phyloP scores from a whole-genome alignment of 192 early-diverging fungal genomes.

The Haplosporangium gracile region DNA sequence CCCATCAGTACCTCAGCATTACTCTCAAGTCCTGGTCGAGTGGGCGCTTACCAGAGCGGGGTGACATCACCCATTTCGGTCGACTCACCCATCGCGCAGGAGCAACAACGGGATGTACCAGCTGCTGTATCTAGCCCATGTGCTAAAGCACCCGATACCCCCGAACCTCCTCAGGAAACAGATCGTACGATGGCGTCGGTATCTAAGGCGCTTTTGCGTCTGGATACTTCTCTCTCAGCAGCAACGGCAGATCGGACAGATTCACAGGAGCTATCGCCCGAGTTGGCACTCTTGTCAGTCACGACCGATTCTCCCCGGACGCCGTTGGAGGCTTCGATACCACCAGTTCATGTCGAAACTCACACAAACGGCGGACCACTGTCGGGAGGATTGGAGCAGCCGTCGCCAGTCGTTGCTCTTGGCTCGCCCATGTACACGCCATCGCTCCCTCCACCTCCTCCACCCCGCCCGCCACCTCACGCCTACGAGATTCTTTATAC shows the following conservation, averaged over 20 bases:
- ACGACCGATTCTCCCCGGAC: not conserved
- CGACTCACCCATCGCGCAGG: not conserved
- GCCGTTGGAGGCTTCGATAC: not conserved
- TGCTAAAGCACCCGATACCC: not conserved
- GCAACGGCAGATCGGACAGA: not conserved
- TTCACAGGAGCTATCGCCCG: not conserved
- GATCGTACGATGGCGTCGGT: not conserved
- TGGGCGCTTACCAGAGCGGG: not conserved
- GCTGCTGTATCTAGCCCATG: not conserved
- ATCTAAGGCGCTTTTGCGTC: not conserved
- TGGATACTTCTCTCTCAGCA: not conserved
- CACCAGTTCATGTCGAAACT: not conserved
- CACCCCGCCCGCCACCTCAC: conserved; percentile 34
- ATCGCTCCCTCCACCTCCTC: conserved; percentile 30
- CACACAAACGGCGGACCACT: not conserved
- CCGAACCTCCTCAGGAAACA: not conserved
- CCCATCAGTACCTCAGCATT: conserved; percentile 4
- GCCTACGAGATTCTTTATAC: conserved; percentile 51
- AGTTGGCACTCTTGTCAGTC: not conserved
- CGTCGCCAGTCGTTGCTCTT: not conserved
- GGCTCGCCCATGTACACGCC: not conserved
- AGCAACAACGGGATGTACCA: not conserved
- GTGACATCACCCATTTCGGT: not conserved
- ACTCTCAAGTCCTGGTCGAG: not conserved
- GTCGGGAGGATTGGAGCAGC: not conserved